Evolutionary conservation across 2,329 filamentous ascomycete genomes (phyloP).

Genomic region (Pyrenochaeta sp.): DNA sequence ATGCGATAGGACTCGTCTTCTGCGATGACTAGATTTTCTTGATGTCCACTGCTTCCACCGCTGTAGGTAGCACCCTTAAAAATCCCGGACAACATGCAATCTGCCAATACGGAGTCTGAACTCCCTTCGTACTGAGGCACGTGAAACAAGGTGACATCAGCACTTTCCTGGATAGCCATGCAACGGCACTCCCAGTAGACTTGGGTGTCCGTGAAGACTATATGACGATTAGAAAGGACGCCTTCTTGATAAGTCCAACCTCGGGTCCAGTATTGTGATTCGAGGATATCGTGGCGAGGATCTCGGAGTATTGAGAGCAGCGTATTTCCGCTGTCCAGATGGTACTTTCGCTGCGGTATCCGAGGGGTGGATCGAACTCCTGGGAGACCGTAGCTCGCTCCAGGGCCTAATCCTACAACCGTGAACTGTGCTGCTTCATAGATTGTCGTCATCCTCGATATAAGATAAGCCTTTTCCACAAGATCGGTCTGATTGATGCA

Average conservation of each 20-base stretch:
- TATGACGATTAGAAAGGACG: constrained; percentile 12
- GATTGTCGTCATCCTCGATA: constrained; percentile 19
- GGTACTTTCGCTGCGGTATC: constrained; percentile 13
- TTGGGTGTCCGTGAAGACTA: constrained; percentile 21
- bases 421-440: constrained; percentile 18
- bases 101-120: constrained; percentile 2
- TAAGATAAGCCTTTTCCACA: constrained; percentile 8
- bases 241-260: constrained; percentile 25
- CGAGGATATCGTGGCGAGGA: constrained; percentile 7
- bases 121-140: background rate
- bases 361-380: constrained; percentile 10
- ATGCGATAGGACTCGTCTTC: constrained; percentile 12
- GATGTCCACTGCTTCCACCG: constrained; percentile 8
- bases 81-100: constrained; percentile 21
- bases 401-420: constrained; percentile 17
- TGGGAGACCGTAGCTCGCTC: constrained; percentile 13
- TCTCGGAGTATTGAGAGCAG: constrained; percentile 16
- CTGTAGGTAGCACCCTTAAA: constrained; percentile 17
- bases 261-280: constrained; percentile 9
- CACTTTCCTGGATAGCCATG: constrained; percentile 14
- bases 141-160: constrained; percentile 5
- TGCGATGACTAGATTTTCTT: constrained; percentile 8
- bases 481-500: constrained; percentile 15
- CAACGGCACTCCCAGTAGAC: constrained; percentile 16
- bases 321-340: constrained; percentile 9